A percentile compares a stretch with the other conserved stretches of the same genome.
phyloP scores from a whole-genome alignment of 2,329 filamentous ascomycete genomes.

The Penicillium expansum region DNA sequence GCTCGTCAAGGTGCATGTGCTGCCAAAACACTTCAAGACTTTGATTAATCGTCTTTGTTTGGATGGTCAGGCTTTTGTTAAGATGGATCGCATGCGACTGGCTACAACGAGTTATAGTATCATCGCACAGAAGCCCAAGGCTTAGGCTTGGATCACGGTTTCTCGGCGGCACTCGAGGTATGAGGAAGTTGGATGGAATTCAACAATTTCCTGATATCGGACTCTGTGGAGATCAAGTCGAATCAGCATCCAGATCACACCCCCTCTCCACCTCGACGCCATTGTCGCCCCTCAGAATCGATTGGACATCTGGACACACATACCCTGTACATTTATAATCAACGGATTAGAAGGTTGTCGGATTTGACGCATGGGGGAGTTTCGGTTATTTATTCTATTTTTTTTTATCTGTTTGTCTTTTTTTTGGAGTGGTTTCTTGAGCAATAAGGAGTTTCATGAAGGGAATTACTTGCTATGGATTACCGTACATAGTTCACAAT shows the following conservation, averaged over 20 bases:
- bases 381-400: neutral
- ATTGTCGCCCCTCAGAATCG: neutral
- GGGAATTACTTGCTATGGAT: no score
- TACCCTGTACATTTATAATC: slow-evolving; percentile 1
- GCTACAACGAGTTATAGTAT: slow-evolving; percentile 54
- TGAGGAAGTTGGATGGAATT: neutral
- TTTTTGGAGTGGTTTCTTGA: neutral
- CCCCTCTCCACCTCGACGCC: neutral
- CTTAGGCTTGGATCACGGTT: neutral
- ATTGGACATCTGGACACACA: neutral
- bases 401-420: neutral
- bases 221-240: neutral
- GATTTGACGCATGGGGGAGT: neutral
- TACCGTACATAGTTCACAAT: neutral
- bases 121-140: slow-evolving; percentile 49
- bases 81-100: slow-evolving; percentile 56
- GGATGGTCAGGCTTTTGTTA: slow-evolving; percentile 55
- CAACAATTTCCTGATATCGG: neutral
- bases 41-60: slow-evolving; percentile 54
- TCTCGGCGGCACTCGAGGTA: neutral
- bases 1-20: slow-evolving; percentile 47
- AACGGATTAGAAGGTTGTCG: neutral
- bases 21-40: slow-evolving; percentile 54
- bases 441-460: neutral
- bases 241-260: neutral